Conservation (phyloP, 495 filamentous ascomycete species). For the Penicillium crystallinum region DNA sequence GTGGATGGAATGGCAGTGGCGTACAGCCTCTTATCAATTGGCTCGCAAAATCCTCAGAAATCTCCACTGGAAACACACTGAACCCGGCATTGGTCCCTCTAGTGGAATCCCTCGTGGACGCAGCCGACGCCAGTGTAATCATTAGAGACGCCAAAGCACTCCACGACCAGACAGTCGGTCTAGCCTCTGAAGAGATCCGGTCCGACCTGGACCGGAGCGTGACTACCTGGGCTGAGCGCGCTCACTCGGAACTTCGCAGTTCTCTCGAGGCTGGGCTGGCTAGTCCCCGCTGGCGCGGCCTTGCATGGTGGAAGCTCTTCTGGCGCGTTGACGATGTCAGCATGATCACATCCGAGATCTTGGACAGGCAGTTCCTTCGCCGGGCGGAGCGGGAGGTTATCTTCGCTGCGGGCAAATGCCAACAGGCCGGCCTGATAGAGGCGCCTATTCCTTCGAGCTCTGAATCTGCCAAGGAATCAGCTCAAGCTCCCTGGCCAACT, state of each 20-base stretch:
- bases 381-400: conserved; percentile 69
- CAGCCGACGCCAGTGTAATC: conserved; percentile 50
- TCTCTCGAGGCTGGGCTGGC: conserved; percentile 70
- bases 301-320: conserved; percentile 92
- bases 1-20: conserved; percentile 66
- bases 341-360: conserved; percentile 71
- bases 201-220: conserved; percentile 53
- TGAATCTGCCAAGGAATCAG: conserved; percentile 8
- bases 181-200: conserved; percentile 38
- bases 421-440: conserved; percentile 57
- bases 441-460: conserved; percentile 7
- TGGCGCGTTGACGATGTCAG: conserved; percentile 91
- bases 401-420: conserved; percentile 74
- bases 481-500: conserved; percentile 34
- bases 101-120: conserved; percentile 59
- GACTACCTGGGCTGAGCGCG: conserved; percentile 66
- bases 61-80: conserved; percentile 36
- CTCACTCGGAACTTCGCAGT: conserved; percentile 76
- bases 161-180: conserved; percentile 26
- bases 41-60: conserved; percentile 50
- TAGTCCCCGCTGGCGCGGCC: conserved; percentile 62
- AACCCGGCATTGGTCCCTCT: conserved; percentile 61
- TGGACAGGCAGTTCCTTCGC: conserved; percentile 67
- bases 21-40: conserved; percentile 62
- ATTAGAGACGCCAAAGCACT: conserved; percentile 42